Evolutionary conservation across 2,329 filamentous ascomycete genomes (phyloP), one percentile per base, ranked within the genome.

Genomic region (Catunica adiposa): DNA sequence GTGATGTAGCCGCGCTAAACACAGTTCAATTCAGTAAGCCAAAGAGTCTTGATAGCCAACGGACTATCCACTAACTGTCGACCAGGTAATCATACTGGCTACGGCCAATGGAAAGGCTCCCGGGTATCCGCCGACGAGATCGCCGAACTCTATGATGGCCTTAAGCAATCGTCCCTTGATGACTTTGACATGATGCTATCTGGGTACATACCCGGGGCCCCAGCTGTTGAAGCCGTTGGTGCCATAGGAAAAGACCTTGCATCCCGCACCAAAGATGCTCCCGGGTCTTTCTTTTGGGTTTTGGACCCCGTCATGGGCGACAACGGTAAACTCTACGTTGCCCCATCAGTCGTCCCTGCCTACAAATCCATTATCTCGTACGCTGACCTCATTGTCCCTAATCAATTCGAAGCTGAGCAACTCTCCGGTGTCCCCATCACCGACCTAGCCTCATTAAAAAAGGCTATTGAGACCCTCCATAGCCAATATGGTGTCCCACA

Each of bases 241-340:
- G 74, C 76, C 56, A 95, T 98, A 61, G 92, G 80, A 11, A 76
- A 82, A 61, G 88, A 95, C 62, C 75, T 96, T 59, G 85, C 84
- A 66, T 72, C 77, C 54, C 83, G 81, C 62, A 75, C 79, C 1
- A 72, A 71, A 37, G 72, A 70, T 14, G 75, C 73, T 31, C 82
- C 85, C 0, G 86, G 88, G 0, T 80, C 77, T 48, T 95, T 97
- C 71, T 97, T 97, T 70, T 97, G 90, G 90, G 87, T 95, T 2
- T 76, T 98, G 25, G 92, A 98, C 67, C 92, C 94, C 0, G 92
- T 98, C 51, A 98, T 98, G 92, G 92, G 92, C 29, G 92, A 98
- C 66, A 89, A 96, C 64, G 92, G 89, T 52, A 80, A 78, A 61
- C 74, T 98, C 11, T 98, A 98, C 65, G 90, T 98, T 6, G 86